Percentiles rank a stretch among this genome's conserved stretches.
phyloP scores from a whole-genome alignment of 108 stramenopile species.

The Tribonema minus region DNA sequence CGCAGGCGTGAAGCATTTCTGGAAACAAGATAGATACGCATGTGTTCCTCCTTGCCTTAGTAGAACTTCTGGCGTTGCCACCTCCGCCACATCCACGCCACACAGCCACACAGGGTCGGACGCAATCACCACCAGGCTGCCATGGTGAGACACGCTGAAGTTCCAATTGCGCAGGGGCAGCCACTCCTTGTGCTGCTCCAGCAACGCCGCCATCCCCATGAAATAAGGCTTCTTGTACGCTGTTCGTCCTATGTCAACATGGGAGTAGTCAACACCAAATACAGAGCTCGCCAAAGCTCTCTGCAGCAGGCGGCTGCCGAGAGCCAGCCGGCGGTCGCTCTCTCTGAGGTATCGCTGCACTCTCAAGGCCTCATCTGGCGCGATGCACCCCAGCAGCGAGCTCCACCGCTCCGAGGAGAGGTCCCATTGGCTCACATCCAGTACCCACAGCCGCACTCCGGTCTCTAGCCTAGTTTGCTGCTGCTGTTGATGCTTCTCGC shows the following conservation, averaged over 20 bases:
- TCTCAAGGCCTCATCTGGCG: slow-evolving; percentile 3
- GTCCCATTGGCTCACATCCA: too few species aligned
- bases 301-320: slow-evolving; percentile 39
- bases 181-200: neutral
- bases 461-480: too few species aligned
- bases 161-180: slow-evolving; percentile 38
- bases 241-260: neutral
- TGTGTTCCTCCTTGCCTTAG: too few species aligned
- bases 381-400: too few species aligned
- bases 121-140: slow-evolving; percentile 48
- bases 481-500: too few species aligned
- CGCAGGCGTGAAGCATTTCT: slow-evolving; percentile 32
- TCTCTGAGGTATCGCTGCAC: slow-evolving; percentile 17
- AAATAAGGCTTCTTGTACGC: slow-evolving; percentile 31
- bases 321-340: slow-evolving; percentile 28
- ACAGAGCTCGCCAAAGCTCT: neutral
- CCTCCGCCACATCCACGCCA: neutral
- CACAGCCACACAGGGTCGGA: slow-evolving; percentile 38
- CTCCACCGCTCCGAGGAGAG: too few species aligned
- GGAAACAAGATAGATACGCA: slow-evolving; percentile 44
- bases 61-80: too few species aligned
- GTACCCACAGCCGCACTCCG: too few species aligned
- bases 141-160: slow-evolving; percentile 58
- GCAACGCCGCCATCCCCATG: neutral
- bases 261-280: neutral